Conservation (phyloP, 306 rosid species). For the Cucumis hystrix region DNA sequence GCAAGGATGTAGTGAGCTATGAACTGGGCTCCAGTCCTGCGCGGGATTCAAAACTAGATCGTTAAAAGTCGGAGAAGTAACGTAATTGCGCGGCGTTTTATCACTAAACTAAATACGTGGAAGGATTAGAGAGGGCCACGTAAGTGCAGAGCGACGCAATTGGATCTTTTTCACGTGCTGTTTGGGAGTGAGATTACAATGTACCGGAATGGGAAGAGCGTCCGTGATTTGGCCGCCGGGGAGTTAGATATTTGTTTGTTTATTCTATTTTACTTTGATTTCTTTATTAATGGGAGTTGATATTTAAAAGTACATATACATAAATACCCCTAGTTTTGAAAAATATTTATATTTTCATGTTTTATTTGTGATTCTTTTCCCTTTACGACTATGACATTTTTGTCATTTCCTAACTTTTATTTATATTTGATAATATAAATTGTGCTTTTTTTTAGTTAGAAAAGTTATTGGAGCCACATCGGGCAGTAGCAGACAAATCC, state of each 20-base stretch:
- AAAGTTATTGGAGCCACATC: too few relatives aligned
- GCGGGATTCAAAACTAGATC: not conserved
- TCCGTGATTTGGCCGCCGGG: not conserved
- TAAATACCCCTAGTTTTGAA: not conserved
- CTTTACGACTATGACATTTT: not conserved
- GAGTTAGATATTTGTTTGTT: not conserved
- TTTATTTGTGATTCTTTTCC: not conserved
- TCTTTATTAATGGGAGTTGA: not conserved
- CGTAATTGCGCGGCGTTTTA: conserved; percentile 3
- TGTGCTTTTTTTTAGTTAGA: too few relatives aligned
- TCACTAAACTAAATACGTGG: not conserved
- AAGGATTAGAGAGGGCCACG: not conserved
- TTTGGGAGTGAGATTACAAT: not conserved
- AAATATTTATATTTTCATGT: not conserved
- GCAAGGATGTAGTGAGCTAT: not conserved
- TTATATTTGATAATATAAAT: not conserved
- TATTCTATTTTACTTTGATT: not conserved
- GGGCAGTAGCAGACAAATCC: too few relatives aligned
- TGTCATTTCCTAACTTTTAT: not conserved
- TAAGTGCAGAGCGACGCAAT: not conserved
- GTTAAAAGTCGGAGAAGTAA: not conserved
- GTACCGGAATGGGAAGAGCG: not conserved
- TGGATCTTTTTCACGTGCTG: not conserved
- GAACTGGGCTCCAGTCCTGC: not conserved
- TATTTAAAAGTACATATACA: not conserved